These are phyloP conservation scores for Botrytis aclada DNA, from an alignment of 2,329 filamentous ascomycete genomes.

Conservation along the genomic window DNA sequence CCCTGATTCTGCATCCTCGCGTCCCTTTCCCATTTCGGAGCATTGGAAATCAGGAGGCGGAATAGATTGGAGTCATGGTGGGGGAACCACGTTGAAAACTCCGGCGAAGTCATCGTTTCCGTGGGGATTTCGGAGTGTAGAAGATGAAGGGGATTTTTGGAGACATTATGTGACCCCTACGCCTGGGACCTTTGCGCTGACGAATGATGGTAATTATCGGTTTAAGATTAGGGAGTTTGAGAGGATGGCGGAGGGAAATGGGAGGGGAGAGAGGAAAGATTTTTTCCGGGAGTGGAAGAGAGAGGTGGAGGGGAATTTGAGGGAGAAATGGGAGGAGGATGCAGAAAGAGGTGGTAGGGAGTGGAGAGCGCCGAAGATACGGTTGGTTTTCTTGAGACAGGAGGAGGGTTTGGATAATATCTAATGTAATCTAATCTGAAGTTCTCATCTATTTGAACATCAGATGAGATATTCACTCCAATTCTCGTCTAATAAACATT, in stretches of 20 bases:
- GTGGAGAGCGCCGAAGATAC: neutral
- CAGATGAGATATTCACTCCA: neutral
- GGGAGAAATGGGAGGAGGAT: neutral
- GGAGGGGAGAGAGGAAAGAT: neutral
- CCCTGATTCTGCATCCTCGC: neutral
- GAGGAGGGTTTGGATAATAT: neutral
- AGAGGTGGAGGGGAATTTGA: neutral
- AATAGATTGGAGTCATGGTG: neutral
- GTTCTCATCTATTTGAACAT: neutral
- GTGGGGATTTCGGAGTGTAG: neutral
- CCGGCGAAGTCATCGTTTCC: neutral
- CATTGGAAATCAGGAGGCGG: neutral
- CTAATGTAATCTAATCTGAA: neutral
- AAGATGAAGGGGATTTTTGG: neutral
- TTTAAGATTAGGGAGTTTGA: neutral
- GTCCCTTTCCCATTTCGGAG: accelerated
- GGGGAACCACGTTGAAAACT: neutral
- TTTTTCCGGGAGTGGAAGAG: neutral
- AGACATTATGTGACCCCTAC: neutral
- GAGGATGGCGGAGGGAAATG: neutral
- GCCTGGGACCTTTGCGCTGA: neutral
- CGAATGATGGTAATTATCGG: neutral
- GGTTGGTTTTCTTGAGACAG: neutral
- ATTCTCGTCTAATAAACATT: neutral
- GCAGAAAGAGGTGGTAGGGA: neutral